Percentiles rank a stretch among this genome's conserved stretches.
These are phyloP conservation scores for Zygosaccharomyces bailii DNA, from an alignment of 805 yeast genomes.

Conservation along the genomic window DNA sequence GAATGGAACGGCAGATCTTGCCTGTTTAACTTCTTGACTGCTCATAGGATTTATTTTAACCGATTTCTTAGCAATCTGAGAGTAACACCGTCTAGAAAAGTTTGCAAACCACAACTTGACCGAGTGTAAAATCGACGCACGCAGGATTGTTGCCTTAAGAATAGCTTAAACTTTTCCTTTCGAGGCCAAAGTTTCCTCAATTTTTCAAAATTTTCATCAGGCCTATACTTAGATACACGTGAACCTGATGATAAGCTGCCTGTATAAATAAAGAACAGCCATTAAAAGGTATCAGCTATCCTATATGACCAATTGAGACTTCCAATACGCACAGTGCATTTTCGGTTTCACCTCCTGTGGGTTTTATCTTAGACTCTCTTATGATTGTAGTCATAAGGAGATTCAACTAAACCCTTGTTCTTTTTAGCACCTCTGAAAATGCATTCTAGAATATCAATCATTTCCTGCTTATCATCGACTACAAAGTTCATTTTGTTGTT, in stretches of 20 bases:
- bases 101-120: conserved; percentile 26
- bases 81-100: conserved; percentile 27
- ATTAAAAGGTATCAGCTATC: no score
- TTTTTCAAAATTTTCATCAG: conserved; percentile 5
- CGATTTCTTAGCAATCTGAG: conserved; percentile 30
- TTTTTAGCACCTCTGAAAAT: conserved; percentile 87
- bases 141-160: not conserved
- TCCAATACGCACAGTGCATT: no score
- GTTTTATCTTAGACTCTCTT: conserved; percentile 26
- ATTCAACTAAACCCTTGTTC: conserved; percentile 86
- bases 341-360: no score
- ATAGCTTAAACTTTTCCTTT: not conserved
- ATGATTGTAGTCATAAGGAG: conserved; percentile 67
- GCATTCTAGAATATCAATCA: conserved; percentile 87
- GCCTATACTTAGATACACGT: not conserved
- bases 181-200: not conserved
- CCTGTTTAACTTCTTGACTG: conserved; percentile 33
- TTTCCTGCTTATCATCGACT: conserved; percentile 74
- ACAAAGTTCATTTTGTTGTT: conserved; percentile 89
- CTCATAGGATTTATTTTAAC: conserved; percentile 32
- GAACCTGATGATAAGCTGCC: not conserved
- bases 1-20: conserved; percentile 43
- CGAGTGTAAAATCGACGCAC: not conserved
- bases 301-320: no score
- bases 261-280: no score